A percentile compares a stretch with the other conserved stretches of the same genome.
phyloP scores from a whole-genome alignment of 2,329 filamentous ascomycete species.

The Aspergillus sp. region DNA sequence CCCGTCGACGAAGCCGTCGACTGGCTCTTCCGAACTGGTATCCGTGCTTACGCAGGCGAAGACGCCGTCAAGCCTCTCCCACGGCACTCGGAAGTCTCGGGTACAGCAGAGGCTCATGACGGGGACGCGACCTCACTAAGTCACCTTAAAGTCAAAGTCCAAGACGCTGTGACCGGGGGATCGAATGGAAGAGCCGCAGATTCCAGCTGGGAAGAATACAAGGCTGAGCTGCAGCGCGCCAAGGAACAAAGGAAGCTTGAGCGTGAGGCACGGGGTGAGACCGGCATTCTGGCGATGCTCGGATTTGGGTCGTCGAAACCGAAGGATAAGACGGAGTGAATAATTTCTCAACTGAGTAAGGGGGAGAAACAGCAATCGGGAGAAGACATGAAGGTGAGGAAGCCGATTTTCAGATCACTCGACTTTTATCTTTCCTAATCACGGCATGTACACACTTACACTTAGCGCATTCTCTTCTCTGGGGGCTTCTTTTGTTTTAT shows the following conservation, averaged over 20 bases:
- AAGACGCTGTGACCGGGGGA: constrained; percentile 3
- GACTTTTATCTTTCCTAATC: background rate
- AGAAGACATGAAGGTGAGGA: background rate
- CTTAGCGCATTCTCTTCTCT: background rate
- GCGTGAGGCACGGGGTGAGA: constrained; percentile 26
- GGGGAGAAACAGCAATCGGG: background rate
- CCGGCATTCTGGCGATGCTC: constrained; percentile 20
- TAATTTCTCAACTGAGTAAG: background rate
- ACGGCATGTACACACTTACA: background rate
- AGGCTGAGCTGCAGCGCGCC: constrained; percentile 32
- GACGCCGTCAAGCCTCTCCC: constrained; percentile 52
- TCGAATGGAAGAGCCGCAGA: constrained; percentile 8
- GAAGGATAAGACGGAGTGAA: constrained; percentile 26
- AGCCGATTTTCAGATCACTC: too few relatives aligned
- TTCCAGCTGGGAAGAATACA: constrained; percentile 41
- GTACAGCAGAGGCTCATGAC: background rate
- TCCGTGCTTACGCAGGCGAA: constrained; percentile 72
- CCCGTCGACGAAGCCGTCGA: constrained; percentile 92
- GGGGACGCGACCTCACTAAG: constrained; percentile 29
- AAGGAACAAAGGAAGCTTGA: constrained; percentile 33
- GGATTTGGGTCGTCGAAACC: constrained; percentile 15
- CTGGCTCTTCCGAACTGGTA: constrained; percentile 83
- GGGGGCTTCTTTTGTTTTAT: background rate
- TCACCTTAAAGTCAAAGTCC: constrained; percentile 25
- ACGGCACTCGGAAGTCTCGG: constrained; percentile 11